phyloP scores from a whole-genome alignment of 2,329 filamentous ascomycete genomes.

The Coniochaeta ligniaria region DNA sequence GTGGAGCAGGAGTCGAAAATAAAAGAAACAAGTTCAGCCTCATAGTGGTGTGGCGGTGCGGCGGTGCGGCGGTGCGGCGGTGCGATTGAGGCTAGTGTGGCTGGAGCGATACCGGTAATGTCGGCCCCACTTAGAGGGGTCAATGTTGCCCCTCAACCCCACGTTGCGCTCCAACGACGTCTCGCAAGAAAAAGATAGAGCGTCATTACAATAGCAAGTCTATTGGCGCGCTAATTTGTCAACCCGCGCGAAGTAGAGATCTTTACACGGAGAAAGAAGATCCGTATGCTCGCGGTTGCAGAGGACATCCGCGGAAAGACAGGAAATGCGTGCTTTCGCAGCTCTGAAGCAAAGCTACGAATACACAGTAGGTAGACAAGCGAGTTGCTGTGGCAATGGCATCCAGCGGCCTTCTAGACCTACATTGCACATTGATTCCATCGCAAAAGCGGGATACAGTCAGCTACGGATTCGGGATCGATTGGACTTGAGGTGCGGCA shows the following conservation, averaged over 20 bases:
- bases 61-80: neutral
- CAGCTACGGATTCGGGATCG: neutral
- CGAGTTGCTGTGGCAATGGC: neutral
- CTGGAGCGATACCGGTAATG: neutral
- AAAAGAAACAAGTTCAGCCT: neutral
- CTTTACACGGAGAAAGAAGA: neutral
- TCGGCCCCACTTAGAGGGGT: neutral
- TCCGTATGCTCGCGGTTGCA: neutral
- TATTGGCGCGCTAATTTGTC: neutral
- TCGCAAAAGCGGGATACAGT: neutral
- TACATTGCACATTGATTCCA: neutral
- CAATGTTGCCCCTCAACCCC: neutral
- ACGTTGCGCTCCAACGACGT: neutral
- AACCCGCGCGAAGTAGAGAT: neutral
- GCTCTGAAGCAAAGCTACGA: too few species aligned
- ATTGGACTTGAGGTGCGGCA: neutral
- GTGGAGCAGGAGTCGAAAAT: neutral
- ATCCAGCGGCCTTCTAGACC: neutral
- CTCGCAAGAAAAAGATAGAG: neutral
- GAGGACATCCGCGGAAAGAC: neutral
- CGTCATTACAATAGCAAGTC: neutral
- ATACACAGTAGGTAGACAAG: too few species aligned
- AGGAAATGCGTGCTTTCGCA: neutral
- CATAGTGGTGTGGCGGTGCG: neutral
- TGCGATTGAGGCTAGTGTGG: neutral